Evolutionary conservation across 495 filamentous ascomycete genomes (phyloP).

Genomic region (Hyaloscypha variabilis): DNA sequence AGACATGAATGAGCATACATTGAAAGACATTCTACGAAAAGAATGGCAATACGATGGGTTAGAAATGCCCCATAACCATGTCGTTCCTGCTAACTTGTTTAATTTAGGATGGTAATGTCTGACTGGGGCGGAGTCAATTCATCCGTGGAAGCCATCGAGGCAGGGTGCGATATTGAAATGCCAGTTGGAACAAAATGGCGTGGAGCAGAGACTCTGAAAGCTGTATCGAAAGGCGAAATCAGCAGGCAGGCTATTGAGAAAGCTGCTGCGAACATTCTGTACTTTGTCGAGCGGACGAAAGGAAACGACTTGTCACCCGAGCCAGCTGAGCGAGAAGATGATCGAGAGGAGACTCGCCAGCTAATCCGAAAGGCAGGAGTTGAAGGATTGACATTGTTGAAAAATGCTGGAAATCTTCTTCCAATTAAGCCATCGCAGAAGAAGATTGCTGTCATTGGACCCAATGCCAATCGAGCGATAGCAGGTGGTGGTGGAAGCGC

Average conservation of each 20-base stretch:
- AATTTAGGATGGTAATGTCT: conserved; percentile 64
- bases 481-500: conserved; percentile 84
- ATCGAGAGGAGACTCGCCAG: conserved; percentile 65
- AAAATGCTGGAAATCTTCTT: conserved; percentile 69
- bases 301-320: conserved; percentile 63
- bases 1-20: conserved; percentile 69
- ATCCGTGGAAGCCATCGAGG: conserved; percentile 68
- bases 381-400: conserved; percentile 77
- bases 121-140: conserved; percentile 78
- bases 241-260: conserved; percentile 47
- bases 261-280: conserved; percentile 66
- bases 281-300: conserved; percentile 65
- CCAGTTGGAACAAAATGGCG: conserved; percentile 73
- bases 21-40: conserved; percentile 72
- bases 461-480: conserved; percentile 77
- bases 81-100: conserved; percentile 25
- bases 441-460: conserved; percentile 77
- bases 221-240: conserved; percentile 63
- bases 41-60: conserved; percentile 79
- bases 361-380: conserved; percentile 71
- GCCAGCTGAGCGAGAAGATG: conserved; percentile 61
- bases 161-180: conserved; percentile 80
- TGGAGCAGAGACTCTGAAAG: conserved; percentile 64
- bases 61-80: conserved; percentile 25
- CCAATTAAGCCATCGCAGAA: conserved; percentile 65